phyloP scores from a whole-genome alignment of 345 rosid genomes.

The Bruguiera sexangula region DNA sequence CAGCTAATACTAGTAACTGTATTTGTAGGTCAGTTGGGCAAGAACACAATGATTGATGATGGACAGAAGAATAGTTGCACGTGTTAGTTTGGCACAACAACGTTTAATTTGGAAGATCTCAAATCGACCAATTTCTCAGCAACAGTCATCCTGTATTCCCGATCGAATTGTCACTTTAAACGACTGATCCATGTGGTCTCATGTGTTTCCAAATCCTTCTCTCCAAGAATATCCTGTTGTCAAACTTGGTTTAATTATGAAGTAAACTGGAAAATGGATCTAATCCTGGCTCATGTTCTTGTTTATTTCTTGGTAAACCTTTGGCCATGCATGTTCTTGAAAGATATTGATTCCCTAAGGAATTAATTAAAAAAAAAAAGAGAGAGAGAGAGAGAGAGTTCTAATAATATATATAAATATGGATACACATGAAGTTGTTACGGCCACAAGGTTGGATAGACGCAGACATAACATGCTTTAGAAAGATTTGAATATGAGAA shows the following conservation, averaged over 20 bases:
- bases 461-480: too few species aligned
- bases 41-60: constrained; percentile 17
- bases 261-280: neutral
- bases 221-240: neutral
- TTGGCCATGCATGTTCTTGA: constrained; percentile 20
- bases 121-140: constrained; percentile 15
- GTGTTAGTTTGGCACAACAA: constrained; percentile 13
- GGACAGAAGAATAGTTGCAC: neutral
- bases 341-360: constrained; percentile 18
- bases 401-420: neutral
- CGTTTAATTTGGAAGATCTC: constrained; percentile 4
- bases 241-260: constrained; percentile 5
- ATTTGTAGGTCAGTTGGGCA: constrained; percentile 11
- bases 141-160: constrained; percentile 6
- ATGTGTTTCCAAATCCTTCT: constrained; percentile 27
- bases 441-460: constrained; percentile 26
- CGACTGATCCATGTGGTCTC: constrained; percentile 37
- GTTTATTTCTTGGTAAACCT: constrained; percentile 10
- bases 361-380: too few species aligned
- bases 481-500: too few species aligned
- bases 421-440: constrained; percentile 21
- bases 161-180: neutral
- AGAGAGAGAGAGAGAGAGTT: neutral
- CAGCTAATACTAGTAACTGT: neutral
- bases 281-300: constrained; percentile 18